phyloP scores from a whole-genome alignment of 257 asterid genomes.

The Cinchona pubescens region DNA sequence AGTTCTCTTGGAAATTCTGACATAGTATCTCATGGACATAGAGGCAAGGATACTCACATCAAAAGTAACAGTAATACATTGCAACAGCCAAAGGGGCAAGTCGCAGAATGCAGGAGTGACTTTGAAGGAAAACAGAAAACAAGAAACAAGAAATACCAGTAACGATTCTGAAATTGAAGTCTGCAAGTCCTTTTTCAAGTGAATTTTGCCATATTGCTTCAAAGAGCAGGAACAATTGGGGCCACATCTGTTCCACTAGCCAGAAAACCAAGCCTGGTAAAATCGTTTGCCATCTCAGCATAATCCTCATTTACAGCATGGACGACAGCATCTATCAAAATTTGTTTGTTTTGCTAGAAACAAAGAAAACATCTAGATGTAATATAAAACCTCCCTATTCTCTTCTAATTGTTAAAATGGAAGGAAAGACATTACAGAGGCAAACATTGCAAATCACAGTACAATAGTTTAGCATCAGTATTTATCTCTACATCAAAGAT shows the following conservation, averaged over 20 bases:
- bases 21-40: neutral
- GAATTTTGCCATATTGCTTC: slow-evolving; percentile 99
- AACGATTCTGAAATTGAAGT: slow-evolving; percentile 93
- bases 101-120: neutral
- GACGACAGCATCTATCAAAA: slow-evolving; percentile 95
- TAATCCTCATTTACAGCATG: slow-evolving; percentile 99
- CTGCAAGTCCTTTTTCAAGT: slow-evolving; percentile 90
- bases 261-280: slow-evolving; percentile 96
- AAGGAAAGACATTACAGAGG: neutral
- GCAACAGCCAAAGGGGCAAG: neutral
- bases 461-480: neutral
- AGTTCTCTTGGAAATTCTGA: neutral
- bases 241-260: slow-evolving; percentile 96
- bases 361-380: slow-evolving; percentile 17
- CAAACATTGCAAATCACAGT: neutral
- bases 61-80: too few species aligned
- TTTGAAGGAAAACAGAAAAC: slow-evolving; percentile 12
- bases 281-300: slow-evolving; percentile 98
- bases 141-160: slow-evolving; percentile 55
- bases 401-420: neutral
- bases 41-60: neutral
- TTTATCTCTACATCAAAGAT: neutral
- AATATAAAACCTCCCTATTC: slow-evolving; percentile 6
- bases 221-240: slow-evolving; percentile 92
- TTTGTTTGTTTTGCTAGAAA: slow-evolving; percentile 94